Evolutionary conservation across 257 asterid genomes (phyloP), one percentile per base, ranked within the genome.

Genomic region (Rehmannia glutinosa): DNA sequence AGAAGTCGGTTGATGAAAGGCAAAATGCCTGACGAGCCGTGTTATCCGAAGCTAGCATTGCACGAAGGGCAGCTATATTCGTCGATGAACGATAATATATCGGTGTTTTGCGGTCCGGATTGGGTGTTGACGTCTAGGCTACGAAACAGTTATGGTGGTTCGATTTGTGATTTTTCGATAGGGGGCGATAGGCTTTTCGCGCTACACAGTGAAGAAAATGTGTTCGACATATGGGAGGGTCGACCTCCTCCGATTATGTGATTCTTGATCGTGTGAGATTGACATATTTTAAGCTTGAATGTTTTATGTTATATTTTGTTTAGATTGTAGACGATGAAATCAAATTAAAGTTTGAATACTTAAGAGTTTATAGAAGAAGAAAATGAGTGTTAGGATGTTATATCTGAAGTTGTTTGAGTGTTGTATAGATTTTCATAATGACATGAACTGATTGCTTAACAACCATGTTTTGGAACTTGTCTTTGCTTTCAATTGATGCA

Each of bases 101-200:
- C 98, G 2, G 96, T 92, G 69, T 89, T 92, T 35, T 82, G 88
- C 68, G 98, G 98, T 0, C 85, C 95, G 0, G 97, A 92, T 45
- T 87, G 95, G 87, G 98, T 89, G 24, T 47, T 89, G 38, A 87
- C 97, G 0, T 89, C 96, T 0, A 78, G 97, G 73, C 64, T 92
- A 49, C 57, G 95, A 47, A 84, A 87, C n/a, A 84, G 91, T 24
- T 80, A 75, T 46, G 97, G 97, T 15, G 98, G 98, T 43, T 92
- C 98, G 0, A 92, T 92, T 8, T 92, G 96, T 54, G 97, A 92
- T 76, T 92, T 92, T 57, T 89, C 98, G 1, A 84, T 92, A 0
- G 96, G 97, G 8, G 98, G 98, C 0, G 97, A 92, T 66, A 77
- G 96, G 60, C 83, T 92, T 5, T 92, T 92, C 25, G 96, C 97